Evolutionary conservation across 192 early-diverging fungal genomes (phyloP).

Genomic region (Cladochytrium replicatum): DNA sequence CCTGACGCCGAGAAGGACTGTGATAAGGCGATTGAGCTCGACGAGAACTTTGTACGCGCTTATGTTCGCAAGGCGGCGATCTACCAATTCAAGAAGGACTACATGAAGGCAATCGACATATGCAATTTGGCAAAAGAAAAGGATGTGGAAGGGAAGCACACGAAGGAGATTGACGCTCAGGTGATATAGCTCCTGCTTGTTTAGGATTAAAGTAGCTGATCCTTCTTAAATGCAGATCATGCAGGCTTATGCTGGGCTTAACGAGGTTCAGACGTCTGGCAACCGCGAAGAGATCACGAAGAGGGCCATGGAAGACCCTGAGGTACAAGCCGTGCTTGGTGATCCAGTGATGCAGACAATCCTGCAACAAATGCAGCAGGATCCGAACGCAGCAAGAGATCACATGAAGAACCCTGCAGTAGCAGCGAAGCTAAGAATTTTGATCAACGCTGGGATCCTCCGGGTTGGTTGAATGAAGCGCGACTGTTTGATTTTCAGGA

Average conservation of each 20-base stretch:
- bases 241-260: slow-evolving; percentile 75
- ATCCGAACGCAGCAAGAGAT: slow-evolving; percentile 84
- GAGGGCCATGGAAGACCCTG: slow-evolving; percentile 82
- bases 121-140: slow-evolving; percentile 64
- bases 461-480: no score
- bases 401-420: slow-evolving; percentile 93
- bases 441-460: slow-evolving; percentile 75
- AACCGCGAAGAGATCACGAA: slow-evolving; percentile 72
- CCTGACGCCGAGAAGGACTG: slow-evolving; percentile 94
- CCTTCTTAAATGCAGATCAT: slow-evolving; percentile 37
- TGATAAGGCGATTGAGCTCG: slow-evolving; percentile 74
- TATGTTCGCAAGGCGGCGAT: slow-evolving; percentile 94
- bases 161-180: slow-evolving; percentile 74
- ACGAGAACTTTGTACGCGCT: slow-evolving; percentile 85
- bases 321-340: slow-evolving; percentile 71
- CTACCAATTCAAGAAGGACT: slow-evolving; percentile 82
- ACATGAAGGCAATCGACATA: slow-evolving; percentile 69
- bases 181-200: no score
- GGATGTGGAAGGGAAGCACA: slow-evolving; percentile 76
- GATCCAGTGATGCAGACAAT: slow-evolving; percentile 97
- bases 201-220: neutral
- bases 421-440: slow-evolving; percentile 87
- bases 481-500: no score
- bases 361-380: slow-evolving; percentile 92
- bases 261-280: slow-evolving; percentile 40